These are phyloP conservation scores for Paratinospora sagittata DNA, from an alignment of 164 flowering plant species.

Conservation along the genomic window DNA sequence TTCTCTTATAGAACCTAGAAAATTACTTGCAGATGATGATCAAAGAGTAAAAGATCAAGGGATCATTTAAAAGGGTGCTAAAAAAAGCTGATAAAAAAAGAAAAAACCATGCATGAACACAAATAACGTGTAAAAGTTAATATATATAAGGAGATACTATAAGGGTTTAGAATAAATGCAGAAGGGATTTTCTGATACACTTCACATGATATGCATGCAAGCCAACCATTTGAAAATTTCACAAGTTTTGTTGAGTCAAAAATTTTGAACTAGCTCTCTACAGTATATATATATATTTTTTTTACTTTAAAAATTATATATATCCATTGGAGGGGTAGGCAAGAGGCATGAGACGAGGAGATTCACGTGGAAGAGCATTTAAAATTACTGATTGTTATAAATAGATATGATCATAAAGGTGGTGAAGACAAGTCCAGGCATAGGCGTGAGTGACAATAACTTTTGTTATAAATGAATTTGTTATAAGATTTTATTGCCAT, in stretches of 20 bases:
- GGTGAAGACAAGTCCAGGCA: neutral
- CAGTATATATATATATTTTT: too few relatives aligned
- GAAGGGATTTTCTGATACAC: slow-evolving; percentile 24
- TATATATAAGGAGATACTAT: neutral
- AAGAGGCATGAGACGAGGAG: neutral
- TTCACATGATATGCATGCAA: slow-evolving; percentile 71
- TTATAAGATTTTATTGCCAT: neutral
- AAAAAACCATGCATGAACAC: neutral
- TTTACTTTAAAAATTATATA: too few relatives aligned
- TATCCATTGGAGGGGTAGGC: neutral
- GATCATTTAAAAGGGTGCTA: neutral
- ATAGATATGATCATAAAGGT: too few relatives aligned
- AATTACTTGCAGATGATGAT: neutral
- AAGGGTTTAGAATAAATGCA: slow-evolving; percentile 30
- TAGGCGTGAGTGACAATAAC: slow-evolving; percentile 4
- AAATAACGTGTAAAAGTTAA: neutral
- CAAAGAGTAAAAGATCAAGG: neutral
- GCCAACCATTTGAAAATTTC: slow-evolving; percentile 34
- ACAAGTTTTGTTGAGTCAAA: slow-evolving; percentile 29
- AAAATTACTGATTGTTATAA: neutral
- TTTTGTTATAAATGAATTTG: slow-evolving; percentile 15
- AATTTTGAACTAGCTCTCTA: too few relatives aligned
- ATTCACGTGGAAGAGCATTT: slow-evolving; percentile 14
- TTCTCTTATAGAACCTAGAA: neutral
- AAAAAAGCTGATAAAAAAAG: neutral